Base-by-base conservation (phyloP, 2,329 filamentous ascomycete genomes). In the Scedosporium aurantiacum region DNA sequence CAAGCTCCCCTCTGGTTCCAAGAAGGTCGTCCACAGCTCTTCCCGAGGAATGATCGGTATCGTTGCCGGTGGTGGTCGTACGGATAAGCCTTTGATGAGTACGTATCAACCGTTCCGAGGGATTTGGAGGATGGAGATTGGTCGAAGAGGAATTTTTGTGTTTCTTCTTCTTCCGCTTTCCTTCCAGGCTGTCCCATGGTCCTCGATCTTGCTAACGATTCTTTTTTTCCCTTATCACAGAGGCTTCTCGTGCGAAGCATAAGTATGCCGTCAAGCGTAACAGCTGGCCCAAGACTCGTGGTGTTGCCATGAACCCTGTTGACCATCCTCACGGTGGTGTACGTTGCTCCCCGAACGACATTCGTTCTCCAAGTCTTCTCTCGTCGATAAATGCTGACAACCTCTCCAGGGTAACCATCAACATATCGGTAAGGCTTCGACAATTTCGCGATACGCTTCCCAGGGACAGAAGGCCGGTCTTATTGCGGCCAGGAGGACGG, bases 201-300 rank as follows among this genome's bases (percentile, higher is more conserved):
- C 10, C 18, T 25, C 40, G 37, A 52, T 23, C 14, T 62, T 72
- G 67, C 80, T 84, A 71, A 83, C 69, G 28, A 50, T 41, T 62
- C 28, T 23, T 21, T 54, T 71, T 56, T 64, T 58, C 62, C 57
- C 54, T 58, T 52, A n/a, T 40, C 58, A 40, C 83, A 90, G 87
- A 99, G 93, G 94, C 94, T 74, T 97, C 93, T 75, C 91, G 94
- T 77, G 94, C 94, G 75, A 99, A 97, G 91, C 93, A 97, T 79
- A 99, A 99, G 90, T 99, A 96, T 83, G 91, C 92, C 72, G 95
- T 97, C 83, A 99, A 99, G 91, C 91, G 94, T 78, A 97, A 99
- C 91, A 93, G 87, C 77, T 99, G 94, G 94, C 94, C 94, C 82
- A 97, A 96, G 90, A 99, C 94, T 86, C 93, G 94, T 94, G 94